Conservation (phyloP, 2,329 filamentous ascomycete species). For the Furcasterigmium furcatum region DNA sequence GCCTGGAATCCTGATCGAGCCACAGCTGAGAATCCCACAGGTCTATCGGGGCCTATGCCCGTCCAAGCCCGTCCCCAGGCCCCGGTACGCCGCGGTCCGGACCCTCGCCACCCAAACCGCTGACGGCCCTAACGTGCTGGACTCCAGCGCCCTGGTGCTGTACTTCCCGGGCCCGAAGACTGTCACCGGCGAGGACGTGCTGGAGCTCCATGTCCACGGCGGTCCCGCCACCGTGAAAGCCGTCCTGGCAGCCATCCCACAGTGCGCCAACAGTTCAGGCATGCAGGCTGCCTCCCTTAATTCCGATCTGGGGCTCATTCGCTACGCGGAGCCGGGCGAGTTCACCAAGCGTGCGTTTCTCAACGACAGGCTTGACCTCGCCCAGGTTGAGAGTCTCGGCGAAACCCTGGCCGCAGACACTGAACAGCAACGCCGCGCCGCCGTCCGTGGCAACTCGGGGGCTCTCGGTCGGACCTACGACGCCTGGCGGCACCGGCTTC, state of each 20-base stretch:
- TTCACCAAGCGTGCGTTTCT: conserved; percentile 92
- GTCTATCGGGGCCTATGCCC: conserved; percentile 52
- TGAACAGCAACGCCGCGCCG: conserved; percentile 86
- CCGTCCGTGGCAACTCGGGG: conserved; percentile 73
- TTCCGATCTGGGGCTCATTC: conserved; percentile 42
- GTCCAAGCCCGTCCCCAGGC: conserved; percentile 35
- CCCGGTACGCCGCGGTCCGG: conserved; percentile 66
- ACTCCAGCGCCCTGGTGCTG: conserved; percentile 76
- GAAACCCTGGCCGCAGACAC: conserved; percentile 69
- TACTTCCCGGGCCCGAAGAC: conserved; percentile 80
- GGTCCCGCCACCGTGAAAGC: conserved; percentile 86
- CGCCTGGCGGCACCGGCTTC: conserved; percentile 70
- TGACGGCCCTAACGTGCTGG: conserved; percentile 53
- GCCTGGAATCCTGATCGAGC: background rate
- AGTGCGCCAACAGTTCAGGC: conserved; percentile 26
- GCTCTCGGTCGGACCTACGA: conserved; percentile 75
- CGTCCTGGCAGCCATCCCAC: conserved; percentile 73
- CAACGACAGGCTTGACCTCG: conserved; percentile 80
- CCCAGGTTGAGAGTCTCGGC: conserved; percentile 70
- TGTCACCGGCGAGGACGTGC: conserved; percentile 86
- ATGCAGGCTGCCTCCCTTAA: background rate
- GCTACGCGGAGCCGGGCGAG: conserved; percentile 91
- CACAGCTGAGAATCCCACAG: conserved; percentile 23
- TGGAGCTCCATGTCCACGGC: conserved; percentile 94
- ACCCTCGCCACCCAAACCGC: conserved; percentile 55